phyloP scores from a whole-genome alignment of 306 rosid genomes.

The Psophocarpus tetragonolobus region DNA sequence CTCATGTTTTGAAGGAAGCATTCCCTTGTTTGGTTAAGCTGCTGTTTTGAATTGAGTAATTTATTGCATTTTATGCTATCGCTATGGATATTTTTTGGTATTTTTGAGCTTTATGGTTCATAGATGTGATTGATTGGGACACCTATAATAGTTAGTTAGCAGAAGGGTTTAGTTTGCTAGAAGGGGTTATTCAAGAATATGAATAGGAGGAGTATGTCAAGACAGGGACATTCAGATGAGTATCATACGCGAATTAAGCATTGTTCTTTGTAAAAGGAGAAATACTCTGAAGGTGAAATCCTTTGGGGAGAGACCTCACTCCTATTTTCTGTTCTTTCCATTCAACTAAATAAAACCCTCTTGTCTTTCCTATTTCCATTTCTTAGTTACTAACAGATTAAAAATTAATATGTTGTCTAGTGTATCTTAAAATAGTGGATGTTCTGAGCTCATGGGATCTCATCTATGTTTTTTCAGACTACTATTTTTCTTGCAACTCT shows the following conservation, averaged over 20 bases:
- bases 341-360: neutral
- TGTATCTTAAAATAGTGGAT: neutral
- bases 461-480: neutral
- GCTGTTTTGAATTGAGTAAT: neutral
- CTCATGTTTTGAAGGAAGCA: neutral
- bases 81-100: neutral
- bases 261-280: neutral
- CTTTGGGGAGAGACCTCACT: neutral
- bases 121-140: neutral
- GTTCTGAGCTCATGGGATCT: constrained; percentile 7
- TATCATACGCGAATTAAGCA: neutral
- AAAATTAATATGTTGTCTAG: neutral
- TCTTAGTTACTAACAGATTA: neutral
- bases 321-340: neutral
- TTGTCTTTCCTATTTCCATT: neutral
- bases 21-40: neutral
- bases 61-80: too few relatives aligned
- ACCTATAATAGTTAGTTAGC: neutral
- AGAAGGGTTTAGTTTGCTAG: neutral
- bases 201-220: neutral
- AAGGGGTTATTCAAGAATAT: neutral
- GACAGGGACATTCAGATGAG: neutral
- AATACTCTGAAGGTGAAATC: neutral
- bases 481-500: neutral
- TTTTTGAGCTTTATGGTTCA: neutral